Evolutionary conservation across 768 basidiomycete genomes (phyloP), one percentile per base, ranked within the genome.

Genomic region (Sistotremastrum niveocremeum): DNA sequence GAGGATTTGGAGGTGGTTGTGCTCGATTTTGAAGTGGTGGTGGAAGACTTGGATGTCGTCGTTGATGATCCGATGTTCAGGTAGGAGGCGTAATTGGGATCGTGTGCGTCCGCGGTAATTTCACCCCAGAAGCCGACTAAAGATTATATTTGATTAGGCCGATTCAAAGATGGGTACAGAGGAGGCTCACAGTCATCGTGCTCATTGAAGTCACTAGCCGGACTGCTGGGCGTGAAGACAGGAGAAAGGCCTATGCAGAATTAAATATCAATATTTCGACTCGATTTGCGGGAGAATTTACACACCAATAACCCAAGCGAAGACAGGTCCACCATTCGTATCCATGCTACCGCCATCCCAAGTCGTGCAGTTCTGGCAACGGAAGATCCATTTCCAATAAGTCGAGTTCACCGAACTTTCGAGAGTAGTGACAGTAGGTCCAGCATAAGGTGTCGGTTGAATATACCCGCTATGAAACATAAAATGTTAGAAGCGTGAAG

Each of bases 61-160:
- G 20, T 20, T 20, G 20, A 20, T 20, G 20, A 65, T 3, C 67
- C 66, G 46, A 75, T 74, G 35, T 58, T 57, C 28, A 74, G 69
- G 68, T 74, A 78, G 50, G 63, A 61, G 36, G 60, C 53, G 57
- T 81, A 79, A 45, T 65, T 60, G 10, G 61, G 64, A 20, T 20
- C 20, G 20, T 20, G 20, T 11, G 72, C 71, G 8, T 48, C 45
- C 1, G 70, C 61, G 51, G 66, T 73, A 51, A 69, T 65, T 40
- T 72, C 57, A 45, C 75, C 77, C 57, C 67, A 80, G 62, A 79
- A 78, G 5, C 76, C 76, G 54, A 78, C 76, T 77, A 20, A n/a
- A 34, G 31, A 44, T 38, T 36, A 49, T 41, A 40, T 30, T 12
- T 41, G 41, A 6, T 41, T 29, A 3, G 10, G 8, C 46, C 9